Conservation (phyloP, 2,329 filamentous ascomycete genomes). For the Spiromastix sp. region DNA sequence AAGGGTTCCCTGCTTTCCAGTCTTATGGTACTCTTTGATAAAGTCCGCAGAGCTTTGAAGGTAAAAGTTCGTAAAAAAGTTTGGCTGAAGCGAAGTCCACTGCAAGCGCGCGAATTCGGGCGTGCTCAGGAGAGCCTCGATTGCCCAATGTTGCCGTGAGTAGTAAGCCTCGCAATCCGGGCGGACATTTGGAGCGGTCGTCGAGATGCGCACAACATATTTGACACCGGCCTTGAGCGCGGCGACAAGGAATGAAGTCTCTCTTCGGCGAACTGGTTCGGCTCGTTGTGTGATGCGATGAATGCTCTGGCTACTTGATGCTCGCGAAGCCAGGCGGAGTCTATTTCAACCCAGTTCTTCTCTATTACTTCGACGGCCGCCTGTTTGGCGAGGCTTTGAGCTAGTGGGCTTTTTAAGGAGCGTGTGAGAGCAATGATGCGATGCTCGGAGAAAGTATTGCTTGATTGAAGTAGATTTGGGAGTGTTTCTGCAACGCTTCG, state of each 20-base stretch:
- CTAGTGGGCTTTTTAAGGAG: too few species aligned
- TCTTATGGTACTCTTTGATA: slow-evolving; percentile 24
- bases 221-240: slow-evolving; percentile 28
- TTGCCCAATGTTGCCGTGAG: slow-evolving; percentile 31
- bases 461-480: too few species aligned
- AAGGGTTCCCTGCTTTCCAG: slow-evolving; percentile 22
- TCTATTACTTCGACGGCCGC: slow-evolving; percentile 26
- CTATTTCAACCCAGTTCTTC: slow-evolving; percentile 29
- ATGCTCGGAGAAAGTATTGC: too few species aligned
- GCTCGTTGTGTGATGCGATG: slow-evolving; percentile 29
- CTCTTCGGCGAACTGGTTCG: slow-evolving; percentile 32
- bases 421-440: too few species aligned
- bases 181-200: slow-evolving; percentile 26
- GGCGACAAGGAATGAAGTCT: slow-evolving; percentile 27
- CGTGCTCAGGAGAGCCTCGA: slow-evolving; percentile 28
- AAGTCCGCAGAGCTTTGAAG: slow-evolving; percentile 18
- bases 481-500: too few species aligned
- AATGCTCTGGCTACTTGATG: slow-evolving; percentile 28
- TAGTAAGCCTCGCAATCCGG: slow-evolving; percentile 28
- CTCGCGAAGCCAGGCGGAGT: slow-evolving; percentile 30
- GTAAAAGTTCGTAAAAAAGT: slow-evolving; percentile 19
- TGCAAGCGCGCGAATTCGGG: slow-evolving; percentile 25
- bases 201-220: slow-evolving; percentile 36
- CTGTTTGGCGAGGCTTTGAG: slow-evolving; percentile 24
- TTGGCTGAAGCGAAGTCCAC: slow-evolving; percentile 34